Conservation (phyloP, 495 filamentous ascomycete genomes). For the Choiromyces venosus region DNA sequence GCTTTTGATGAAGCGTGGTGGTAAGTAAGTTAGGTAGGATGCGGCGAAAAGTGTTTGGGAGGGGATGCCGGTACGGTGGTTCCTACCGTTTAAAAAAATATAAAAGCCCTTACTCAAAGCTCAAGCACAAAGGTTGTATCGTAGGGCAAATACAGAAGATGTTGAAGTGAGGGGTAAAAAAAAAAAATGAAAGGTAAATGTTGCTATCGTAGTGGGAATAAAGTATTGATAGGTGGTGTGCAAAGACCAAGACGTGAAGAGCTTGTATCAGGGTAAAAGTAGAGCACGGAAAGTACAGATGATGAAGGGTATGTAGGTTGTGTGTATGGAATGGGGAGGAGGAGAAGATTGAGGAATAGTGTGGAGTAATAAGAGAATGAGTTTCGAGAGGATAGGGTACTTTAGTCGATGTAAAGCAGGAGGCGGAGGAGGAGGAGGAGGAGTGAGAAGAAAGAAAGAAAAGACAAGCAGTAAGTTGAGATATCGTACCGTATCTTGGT, state of each 20-base stretch:
- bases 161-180: neutral
- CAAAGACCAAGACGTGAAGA: neutral
- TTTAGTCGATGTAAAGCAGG: neutral
- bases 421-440: neutral
- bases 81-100: neutral
- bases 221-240: neutral
- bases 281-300: neutral
- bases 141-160: neutral
- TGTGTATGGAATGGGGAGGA: neutral
- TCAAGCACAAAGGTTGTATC: neutral
- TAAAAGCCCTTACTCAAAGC: neutral
- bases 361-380: neutral
- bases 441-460: neutral
- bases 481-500: neutral
- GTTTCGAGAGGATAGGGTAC: neutral
- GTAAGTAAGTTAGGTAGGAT: neutral
- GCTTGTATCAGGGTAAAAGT: neutral
- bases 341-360: neutral
- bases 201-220: neutral
- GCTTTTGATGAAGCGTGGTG: conserved; percentile 22
- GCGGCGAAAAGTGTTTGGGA: conserved; percentile 1
- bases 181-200: neutral
- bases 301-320: neutral
- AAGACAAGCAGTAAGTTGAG: neutral
- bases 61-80: neutral